phyloP scores from a whole-genome alignment of 1,284 basidiomycete species.

The Pseudozyma hubeiensis region DNA sequence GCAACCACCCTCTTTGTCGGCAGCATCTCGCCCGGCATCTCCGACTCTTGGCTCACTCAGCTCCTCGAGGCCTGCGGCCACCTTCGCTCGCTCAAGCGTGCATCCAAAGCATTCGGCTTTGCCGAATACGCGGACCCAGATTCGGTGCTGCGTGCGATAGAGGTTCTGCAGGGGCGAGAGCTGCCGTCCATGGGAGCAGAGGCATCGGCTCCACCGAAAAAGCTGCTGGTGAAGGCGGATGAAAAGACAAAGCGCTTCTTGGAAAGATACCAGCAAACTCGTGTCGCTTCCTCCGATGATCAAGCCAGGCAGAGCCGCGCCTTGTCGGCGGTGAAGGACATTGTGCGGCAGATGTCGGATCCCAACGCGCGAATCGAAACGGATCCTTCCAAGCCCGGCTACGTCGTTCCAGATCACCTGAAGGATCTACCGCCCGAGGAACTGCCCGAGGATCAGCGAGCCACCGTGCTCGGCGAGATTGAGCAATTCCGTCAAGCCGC shows the following conservation, averaged over 20 bases:
- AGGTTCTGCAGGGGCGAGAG: conserved; percentile 84
- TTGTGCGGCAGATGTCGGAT: conserved; percentile 66
- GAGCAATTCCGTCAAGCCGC: conserved; percentile 75
- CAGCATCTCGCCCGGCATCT: conserved; percentile 92
- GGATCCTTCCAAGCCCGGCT: conserved; percentile 44
- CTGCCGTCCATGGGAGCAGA: conserved; percentile 70
- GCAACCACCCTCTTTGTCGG: conserved; percentile 83
- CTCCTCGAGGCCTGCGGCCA: conserved; percentile 88
- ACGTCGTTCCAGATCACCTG: conserved; percentile 88
- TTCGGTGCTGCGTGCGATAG: conserved; percentile 82
- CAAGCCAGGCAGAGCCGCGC: conserved; percentile 68
- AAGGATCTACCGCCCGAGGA: conserved; percentile 94
- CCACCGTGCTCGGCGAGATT: conserved; percentile 91
- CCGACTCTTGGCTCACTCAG: conserved; percentile 79
- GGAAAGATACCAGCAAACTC: conserved; percentile 82
- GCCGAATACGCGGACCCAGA: conserved; percentile 91
- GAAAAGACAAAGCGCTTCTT: conserved; percentile 89
- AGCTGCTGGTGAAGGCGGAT: conserved; percentile 82
- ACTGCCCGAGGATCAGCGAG: conserved; percentile 92
- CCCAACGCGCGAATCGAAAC: conserved; percentile 75
- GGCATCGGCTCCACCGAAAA: conserved; percentile 72
- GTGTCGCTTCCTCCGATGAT: conserved; percentile 79
- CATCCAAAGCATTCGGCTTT: conserved; percentile 94
- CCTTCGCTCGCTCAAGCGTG: conserved; percentile 86
- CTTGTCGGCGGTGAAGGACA: conserved; percentile 72